Evolutionary conservation across 257 asterid species (phyloP), one percentile per base, ranked within the genome.

Genomic region (Gentiana macrophylla): DNA sequence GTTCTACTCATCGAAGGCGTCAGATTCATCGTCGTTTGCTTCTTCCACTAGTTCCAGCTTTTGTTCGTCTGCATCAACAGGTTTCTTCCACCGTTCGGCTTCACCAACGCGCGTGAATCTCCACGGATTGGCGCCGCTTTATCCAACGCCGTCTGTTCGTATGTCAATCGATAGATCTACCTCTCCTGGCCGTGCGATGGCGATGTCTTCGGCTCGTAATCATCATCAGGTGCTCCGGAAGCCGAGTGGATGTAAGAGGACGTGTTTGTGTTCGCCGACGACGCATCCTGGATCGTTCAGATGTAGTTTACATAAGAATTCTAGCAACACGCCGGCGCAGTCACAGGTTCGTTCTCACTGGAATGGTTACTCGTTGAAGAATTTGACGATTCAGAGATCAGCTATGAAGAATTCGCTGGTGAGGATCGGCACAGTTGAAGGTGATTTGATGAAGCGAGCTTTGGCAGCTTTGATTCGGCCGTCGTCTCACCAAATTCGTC

Each of bases 371-470:
- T 69, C 89, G 32, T 78, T 89, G 12, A 78, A 76, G 72, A 71
- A 85, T 37, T 53, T 84, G 81, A 84, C 86, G 59, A 81, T 82
- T 73, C 81, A 89, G 77, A 77, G 96, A 70, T 87, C 96, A 7
- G 92, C 96, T 59, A 84, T 87, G 96, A 84, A 89, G 70, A 87
- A 84, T 68, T 82, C 96, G 24, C 79, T 84, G 44, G 96, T 87
- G 41, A 70, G 94, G 62, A 81, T 84, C 62, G 90, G 92, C 0
- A 86, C 89, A 2, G 95, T 85, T 1, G 95, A 83, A 70, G 95
- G 95, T 0, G 95, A 86, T 70, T 51, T 86, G 72, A 71, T 86
- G 61, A 83, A 72, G 70, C 80, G 95, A 55, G 89, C 95, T 51
- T 51, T 86, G 12, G 84, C 95, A 5, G 77, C 95, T 44, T 50